phyloP scores from a whole-genome alignment of 2,329 filamentous ascomycete species.

The Tolypocladium paradoxum region DNA sequence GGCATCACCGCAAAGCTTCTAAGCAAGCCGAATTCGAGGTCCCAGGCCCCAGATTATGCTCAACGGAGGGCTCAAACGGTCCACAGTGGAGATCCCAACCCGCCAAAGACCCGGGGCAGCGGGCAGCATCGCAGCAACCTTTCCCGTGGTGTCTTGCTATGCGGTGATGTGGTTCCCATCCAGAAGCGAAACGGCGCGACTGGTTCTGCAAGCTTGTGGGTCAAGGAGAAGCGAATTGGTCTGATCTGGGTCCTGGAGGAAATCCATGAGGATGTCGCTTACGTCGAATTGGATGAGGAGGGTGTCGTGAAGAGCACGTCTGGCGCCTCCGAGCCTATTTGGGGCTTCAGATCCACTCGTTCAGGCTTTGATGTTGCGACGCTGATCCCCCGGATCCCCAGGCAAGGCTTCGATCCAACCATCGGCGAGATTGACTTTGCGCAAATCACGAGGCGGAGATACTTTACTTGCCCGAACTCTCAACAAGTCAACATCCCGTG shows the following conservation, averaged over 20 bases:
- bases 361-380: slow-evolving; percentile 64
- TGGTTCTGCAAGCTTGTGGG: slow-evolving; percentile 92
- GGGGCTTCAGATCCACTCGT: slow-evolving; percentile 60
- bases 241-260: slow-evolving; percentile 98
- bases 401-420: slow-evolving; percentile 58
- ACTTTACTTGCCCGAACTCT: slow-evolving; percentile 75
- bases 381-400: slow-evolving; percentile 73
- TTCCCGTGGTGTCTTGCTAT: slow-evolving; percentile 81
- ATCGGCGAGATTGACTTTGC: slow-evolving; percentile 70
- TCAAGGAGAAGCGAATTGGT: slow-evolving; percentile 90
- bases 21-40: slow-evolving; percentile 63
- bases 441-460: slow-evolving; percentile 58
- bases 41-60: slow-evolving; percentile 41
- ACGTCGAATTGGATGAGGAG: slow-evolving; percentile 65
- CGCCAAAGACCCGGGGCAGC: slow-evolving; percentile 41
- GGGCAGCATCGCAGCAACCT: slow-evolving; percentile 61
- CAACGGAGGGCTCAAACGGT: slow-evolving; percentile 53
- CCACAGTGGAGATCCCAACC: slow-evolving; percentile 43
- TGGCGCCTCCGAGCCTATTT: slow-evolving; percentile 77
- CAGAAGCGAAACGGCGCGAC: slow-evolving; percentile 88
- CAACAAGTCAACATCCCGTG: slow-evolving; percentile 75
- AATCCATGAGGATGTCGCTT: slow-evolving; percentile 86
- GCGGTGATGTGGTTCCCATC: slow-evolving; percentile 96
- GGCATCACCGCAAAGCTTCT: slow-evolving; percentile 83
- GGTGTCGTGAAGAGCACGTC: slow-evolving; percentile 59